These are phyloP conservation scores for Komagataea norvegica DNA, from an alignment of 1,139 yeast genomes.

Conservation along the genomic window DNA sequence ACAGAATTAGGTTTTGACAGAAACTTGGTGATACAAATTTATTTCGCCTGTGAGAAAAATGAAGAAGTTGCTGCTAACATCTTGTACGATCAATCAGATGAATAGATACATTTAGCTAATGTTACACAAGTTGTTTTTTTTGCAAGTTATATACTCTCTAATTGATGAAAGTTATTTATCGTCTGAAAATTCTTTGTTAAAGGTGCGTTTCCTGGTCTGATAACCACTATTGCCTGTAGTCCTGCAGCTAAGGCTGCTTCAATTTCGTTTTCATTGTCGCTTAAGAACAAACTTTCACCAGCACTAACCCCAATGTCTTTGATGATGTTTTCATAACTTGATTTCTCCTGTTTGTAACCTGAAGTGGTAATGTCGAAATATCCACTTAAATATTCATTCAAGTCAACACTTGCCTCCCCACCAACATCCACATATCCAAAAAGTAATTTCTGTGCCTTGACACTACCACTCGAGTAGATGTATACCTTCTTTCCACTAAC, in stretches of 20 bases:
- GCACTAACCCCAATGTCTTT: conserved; percentile 36
- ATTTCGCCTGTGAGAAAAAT: conserved; percentile 96
- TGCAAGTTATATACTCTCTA: conserved; percentile 3
- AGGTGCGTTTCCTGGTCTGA: conserved; percentile 73
- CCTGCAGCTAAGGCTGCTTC: conserved; percentile 72
- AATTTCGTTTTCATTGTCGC: conserved; percentile 68
- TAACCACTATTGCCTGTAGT: conserved; percentile 52
- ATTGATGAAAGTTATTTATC: conserved; percentile 6
- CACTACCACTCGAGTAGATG: conserved; percentile 90
- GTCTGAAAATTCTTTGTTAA: conserved; percentile 25
- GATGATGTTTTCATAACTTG: conserved; percentile 58
- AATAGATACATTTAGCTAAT: background rate
- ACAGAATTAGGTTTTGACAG: conserved; percentile 93
- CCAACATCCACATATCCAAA: conserved; percentile 53
- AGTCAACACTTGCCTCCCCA: conserved; percentile 35
- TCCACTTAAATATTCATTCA: conserved; percentile 52
- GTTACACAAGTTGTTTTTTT: background rate
- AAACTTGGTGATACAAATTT: conserved; percentile 83
- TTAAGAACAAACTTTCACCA: conserved; percentile 53
- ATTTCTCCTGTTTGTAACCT: conserved; percentile 59
- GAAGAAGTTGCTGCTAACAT: conserved; percentile 96
- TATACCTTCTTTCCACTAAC: conserved; percentile 37
- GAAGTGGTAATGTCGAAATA: conserved; percentile 85
- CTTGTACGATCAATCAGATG: conserved; percentile 40
- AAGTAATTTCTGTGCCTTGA: conserved; percentile 76